Conservation (phyloP, 78 protist genomes). For the Dictyostelium brefeldianum region DNA sequence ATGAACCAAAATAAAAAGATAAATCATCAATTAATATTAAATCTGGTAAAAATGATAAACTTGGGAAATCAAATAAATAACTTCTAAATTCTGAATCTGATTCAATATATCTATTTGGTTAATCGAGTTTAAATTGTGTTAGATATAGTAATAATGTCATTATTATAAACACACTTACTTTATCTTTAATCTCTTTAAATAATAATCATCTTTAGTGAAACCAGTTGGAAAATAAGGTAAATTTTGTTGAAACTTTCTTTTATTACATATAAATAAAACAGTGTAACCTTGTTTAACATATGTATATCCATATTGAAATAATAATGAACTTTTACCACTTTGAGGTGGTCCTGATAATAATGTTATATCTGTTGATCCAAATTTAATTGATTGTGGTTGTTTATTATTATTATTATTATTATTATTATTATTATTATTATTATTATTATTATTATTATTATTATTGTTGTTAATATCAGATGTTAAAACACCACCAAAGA, state of each 20-base stretch:
- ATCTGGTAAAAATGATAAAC: slow-evolving; percentile 43
- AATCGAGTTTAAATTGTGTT: not conserved
- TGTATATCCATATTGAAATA: slow-evolving; percentile 73
- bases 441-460: no score
- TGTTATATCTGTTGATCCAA: slow-evolving; percentile 18
- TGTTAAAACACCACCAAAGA: slow-evolving; percentile 23
- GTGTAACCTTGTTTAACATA: slow-evolving; percentile 42
- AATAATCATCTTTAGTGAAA: not conserved
- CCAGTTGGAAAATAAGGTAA: slow-evolving; percentile 4
- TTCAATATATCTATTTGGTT: slow-evolving; percentile 9
- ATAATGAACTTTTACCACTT: slow-evolving; percentile 39
- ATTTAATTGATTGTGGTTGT: not conserved
- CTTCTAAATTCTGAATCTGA: slow-evolving; percentile 23
- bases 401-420: no score
- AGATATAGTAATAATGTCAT: not conserved
- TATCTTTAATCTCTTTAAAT: slow-evolving; percentile 3
- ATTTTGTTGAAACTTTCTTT: slow-evolving; percentile 33
- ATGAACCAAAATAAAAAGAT: slow-evolving; percentile 9
- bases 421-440: no score
- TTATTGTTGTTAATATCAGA: not conserved
- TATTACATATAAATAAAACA: slow-evolving; percentile 38
- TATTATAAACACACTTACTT: not conserved
- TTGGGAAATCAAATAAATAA: slow-evolving; percentile 56
- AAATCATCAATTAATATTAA: slow-evolving; percentile 63
- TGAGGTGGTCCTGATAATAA: slow-evolving; percentile 24